These are phyloP conservation scores for Salmacisia buchloeana DNA, from an alignment of 1,284 basidiomycete species.

Conservation along the genomic window DNA sequence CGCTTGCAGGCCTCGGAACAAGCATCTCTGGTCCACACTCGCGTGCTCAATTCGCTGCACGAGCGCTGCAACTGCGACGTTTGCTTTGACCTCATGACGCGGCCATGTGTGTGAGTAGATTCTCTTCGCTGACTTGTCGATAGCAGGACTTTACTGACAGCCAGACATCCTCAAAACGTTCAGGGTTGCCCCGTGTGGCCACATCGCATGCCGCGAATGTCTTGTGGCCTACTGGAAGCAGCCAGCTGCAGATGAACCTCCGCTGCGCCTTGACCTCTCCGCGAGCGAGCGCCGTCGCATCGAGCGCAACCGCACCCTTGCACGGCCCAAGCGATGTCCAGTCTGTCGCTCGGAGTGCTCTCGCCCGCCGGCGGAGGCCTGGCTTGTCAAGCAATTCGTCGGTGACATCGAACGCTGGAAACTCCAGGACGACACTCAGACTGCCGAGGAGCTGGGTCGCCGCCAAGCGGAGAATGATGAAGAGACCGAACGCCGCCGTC, in stretches of 20 bases:
- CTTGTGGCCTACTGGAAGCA: slow-evolving; percentile 5
- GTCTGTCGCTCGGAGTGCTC: not conserved
- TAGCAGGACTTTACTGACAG: not conserved
- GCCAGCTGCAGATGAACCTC: not conserved
- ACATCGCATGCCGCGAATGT: slow-evolving; percentile 1
- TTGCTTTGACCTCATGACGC: slow-evolving; percentile 4
- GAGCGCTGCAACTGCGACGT: slow-evolving; percentile 2
- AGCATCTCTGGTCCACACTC: not conserved
- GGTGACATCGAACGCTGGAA: slow-evolving; percentile 5
- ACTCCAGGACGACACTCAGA: not conserved
- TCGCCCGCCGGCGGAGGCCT: not conserved
- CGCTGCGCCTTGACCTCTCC: not conserved
- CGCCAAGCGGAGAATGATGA: not conserved
- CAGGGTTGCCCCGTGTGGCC: not conserved
- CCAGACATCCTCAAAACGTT: not conserved
- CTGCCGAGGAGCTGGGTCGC: not conserved
- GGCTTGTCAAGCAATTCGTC: not conserved
- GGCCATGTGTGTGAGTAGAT: slow-evolving; percentile 7
- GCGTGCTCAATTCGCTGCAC: not conserved
- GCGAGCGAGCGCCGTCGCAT: not conserved
- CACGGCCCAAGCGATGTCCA: not conserved
- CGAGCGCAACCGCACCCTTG: not conserved
- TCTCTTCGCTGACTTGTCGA: too few species aligned
- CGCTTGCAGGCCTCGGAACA: not conserved
- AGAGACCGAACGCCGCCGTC: not conserved